A percentile compares a stretch with the other conserved stretches of the same genome.
Conservation (phyloP, 352 stramenopile species). For the Labyrinthula sp. region DNA sequence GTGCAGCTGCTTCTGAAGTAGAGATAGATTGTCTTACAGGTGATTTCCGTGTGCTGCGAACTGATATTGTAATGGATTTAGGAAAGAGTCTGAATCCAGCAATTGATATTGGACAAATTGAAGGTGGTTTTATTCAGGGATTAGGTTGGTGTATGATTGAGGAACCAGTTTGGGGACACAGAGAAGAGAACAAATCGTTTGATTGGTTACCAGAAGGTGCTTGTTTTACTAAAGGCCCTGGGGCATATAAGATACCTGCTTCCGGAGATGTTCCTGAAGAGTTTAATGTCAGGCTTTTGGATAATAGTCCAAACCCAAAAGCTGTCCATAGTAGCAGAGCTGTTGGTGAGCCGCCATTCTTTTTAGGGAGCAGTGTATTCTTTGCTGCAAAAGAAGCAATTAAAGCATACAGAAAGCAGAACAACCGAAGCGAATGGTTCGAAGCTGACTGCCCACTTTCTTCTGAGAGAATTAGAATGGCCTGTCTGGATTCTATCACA, state of each 20-base stretch:
- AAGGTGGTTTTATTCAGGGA: slow-evolving; percentile 84
- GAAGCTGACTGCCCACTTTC: too few relatives aligned
- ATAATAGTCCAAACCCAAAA: slow-evolving; percentile 71
- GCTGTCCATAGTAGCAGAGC: slow-evolving; percentile 82
- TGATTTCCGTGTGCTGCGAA: slow-evolving; percentile 56
- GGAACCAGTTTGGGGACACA: slow-evolving; percentile 73
- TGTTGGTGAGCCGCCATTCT: slow-evolving; percentile 81
- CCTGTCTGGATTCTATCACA: too few relatives aligned
- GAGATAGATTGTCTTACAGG: slow-evolving; percentile 83
- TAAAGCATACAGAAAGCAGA: too few relatives aligned
- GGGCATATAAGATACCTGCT: slow-evolving; percentile 85
- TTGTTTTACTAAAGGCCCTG: slow-evolving; percentile 73
- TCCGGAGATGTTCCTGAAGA: slow-evolving; percentile 79
- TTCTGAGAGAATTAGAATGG: too few relatives aligned
- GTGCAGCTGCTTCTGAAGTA: slow-evolving; percentile 64
- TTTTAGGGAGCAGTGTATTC: slow-evolving; percentile 70
- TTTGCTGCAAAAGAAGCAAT: slow-evolving; percentile 86
- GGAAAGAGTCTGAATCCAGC: slow-evolving; percentile 79
- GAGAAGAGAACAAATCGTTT: too few relatives aligned
- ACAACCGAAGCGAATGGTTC: too few relatives aligned
- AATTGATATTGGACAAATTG: slow-evolving; percentile 91
- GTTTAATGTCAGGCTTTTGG: slow-evolving; percentile 76
- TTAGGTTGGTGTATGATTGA: slow-evolving; percentile 79
- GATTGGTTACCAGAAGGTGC: slow-evolving; percentile 55
- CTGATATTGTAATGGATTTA: slow-evolving; percentile 67